Percentiles rank a stretch among this genome's conserved stretches.
These are phyloP conservation scores for Pichia sp. DNA, from an alignment of 1,139 yeast genomes.

Conservation along the genomic window DNA sequence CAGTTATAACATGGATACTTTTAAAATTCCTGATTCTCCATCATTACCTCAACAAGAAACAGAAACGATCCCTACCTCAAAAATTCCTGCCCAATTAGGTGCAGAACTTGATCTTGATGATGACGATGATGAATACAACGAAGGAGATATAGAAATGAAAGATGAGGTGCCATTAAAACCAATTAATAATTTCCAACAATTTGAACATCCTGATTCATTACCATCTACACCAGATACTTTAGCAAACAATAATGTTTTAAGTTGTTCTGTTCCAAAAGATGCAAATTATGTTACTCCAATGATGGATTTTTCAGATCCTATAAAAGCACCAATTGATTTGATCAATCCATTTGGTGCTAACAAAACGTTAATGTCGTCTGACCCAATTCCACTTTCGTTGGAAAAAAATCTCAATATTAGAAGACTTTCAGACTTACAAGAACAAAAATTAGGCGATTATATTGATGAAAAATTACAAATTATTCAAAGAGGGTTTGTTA, in stretches of 20 bases:
- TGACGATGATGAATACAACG: constrained; percentile 2
- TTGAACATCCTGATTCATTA: constrained; percentile 11
- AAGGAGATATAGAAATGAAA: constrained; percentile 2
- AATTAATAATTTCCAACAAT: constrained; percentile 6
- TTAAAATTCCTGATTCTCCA: constrained; percentile 11
- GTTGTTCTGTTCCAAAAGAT: constrained; percentile 8
- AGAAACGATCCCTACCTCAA: constrained; percentile 1
- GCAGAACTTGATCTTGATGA: constrained; percentile 13
- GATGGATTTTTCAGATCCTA: constrained; percentile 16
- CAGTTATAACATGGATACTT: background rate
- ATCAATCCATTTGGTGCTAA: constrained; percentile 30
- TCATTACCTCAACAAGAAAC: constrained; percentile 5
- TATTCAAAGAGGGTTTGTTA: constrained; percentile 61
- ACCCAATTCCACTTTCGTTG: constrained; percentile 16
- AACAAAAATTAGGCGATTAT: constrained; percentile 53
- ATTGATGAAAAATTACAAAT: constrained; percentile 52
- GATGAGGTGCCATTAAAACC: background rate
- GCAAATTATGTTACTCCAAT: constrained; percentile 13
- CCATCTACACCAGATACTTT: constrained; percentile 6
- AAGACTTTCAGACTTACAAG: constrained; percentile 41
- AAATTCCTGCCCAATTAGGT: constrained; percentile 9
- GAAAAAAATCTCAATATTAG: constrained; percentile 11
- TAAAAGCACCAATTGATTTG: constrained; percentile 14
- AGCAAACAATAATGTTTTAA: background rate
- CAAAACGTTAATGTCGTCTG: constrained; percentile 18